Evolutionary conservation across 2,329 filamentous ascomycete genomes (phyloP), one percentile per base, ranked within the genome.

Genomic region (Penicillium polonicum): DNA sequence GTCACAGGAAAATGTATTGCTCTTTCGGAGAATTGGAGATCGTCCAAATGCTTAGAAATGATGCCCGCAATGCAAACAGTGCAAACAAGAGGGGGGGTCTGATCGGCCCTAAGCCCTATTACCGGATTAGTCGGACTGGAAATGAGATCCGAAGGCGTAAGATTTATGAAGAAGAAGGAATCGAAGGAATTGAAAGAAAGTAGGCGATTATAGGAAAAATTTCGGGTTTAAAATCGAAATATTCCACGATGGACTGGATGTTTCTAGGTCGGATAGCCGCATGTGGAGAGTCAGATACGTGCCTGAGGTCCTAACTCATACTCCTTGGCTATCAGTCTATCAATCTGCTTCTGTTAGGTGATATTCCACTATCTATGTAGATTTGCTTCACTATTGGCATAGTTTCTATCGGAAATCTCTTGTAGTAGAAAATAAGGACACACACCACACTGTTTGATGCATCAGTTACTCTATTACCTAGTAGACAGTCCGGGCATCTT

Each of bases 31-130:
- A 43, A 38, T 41, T 41, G 33, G 17, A 31, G 52, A 53, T 51
- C 38, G 21, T 48, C 41, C 38, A 42, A 50, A 51, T 38, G 49
- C 21, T 56, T 50, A 53, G 55, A 57, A 57, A 57, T 52, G 48
- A 56, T 57, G 55, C 55, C 55, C 49, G 49, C 55, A 41, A 5
- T 55, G 53, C 69, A 71, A 71, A 70, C 63, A 55, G 57, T 65
- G 63, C 69, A 71, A 71, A 71, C 66, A 56, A 9, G 66, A 64
- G 65, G 68, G 21, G n/a, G 66, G 64, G 29, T 29, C 5, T 19
- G 8, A 4, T 29, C 13, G 53, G 52, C 60, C 57, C 55, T 65
- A 62, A 55, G 45, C 61, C 62, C 62, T 63, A 57, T 42, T 53
- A 48, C 55, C 49, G 33, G 17, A 57, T 57, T 53, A 12, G 43